A percentile compares a stretch with the other conserved stretches of the same genome.
Evolutionary conservation across 2,329 filamentous ascomycete species (phyloP).

Genomic region (Apiospora pterosperma): DNA sequence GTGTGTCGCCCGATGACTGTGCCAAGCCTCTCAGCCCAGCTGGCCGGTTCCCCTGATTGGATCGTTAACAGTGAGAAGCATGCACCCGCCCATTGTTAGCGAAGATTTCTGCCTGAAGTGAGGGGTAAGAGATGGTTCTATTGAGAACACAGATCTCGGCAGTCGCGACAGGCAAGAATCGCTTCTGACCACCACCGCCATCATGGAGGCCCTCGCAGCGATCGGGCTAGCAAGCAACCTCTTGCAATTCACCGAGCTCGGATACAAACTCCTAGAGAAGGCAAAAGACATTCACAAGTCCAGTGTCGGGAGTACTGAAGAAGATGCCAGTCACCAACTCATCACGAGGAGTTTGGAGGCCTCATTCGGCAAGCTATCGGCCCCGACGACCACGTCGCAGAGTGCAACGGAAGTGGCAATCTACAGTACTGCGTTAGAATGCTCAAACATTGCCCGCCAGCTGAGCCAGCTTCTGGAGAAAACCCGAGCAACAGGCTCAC

Average conservation of each 20-base stretch:
- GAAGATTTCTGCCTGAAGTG: neutral
- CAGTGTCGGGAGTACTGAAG: neutral
- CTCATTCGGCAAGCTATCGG: neutral
- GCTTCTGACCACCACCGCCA: neutral
- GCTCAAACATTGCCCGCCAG: neutral
- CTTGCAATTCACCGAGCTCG: neutral
- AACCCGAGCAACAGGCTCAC: neutral
- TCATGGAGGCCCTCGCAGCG: neutral
- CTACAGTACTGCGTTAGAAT: neutral
- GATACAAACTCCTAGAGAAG: neutral
- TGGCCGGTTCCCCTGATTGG: neutral
- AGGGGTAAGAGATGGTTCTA: neutral
- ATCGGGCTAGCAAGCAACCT: neutral
- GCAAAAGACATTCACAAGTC: neutral
- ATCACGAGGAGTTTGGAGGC: neutral
- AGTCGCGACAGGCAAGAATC: neutral
- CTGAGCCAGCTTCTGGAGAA: neutral
- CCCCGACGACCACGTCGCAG: too few relatives aligned
- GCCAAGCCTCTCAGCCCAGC: neutral
- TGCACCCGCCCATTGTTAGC: neutral
- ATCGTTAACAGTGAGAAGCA: neutral
- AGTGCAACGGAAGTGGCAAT: neutral
- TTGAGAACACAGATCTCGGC: neutral
- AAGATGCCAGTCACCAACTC: neutral
- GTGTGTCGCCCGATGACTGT: neutral